These are phyloP conservation scores for Ceratocystis albifundus DNA, from an alignment of 2,329 filamentous ascomycete species.

Conservation along the genomic window DNA sequence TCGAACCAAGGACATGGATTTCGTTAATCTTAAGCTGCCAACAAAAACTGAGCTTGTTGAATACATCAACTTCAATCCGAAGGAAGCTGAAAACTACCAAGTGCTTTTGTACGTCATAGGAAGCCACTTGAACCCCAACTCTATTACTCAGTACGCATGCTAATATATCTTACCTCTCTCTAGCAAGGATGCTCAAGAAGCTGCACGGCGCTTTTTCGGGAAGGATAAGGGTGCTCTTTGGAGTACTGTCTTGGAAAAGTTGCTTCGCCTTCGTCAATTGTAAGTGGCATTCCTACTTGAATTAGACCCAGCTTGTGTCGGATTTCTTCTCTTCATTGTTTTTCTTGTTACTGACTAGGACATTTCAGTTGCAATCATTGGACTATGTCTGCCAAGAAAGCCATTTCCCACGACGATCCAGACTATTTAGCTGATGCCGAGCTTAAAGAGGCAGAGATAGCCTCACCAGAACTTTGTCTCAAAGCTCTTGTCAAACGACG, in stretches of 20 bases:
- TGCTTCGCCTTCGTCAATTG: conserved; percentile 71
- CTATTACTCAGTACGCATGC: neutral
- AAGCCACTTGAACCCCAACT: neutral
- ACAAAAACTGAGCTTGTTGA: conserved; percentile 68
- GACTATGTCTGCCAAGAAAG: conserved; percentile 59
- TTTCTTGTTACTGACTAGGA: conserved; percentile 25
- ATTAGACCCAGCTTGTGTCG: neutral
- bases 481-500: conserved; percentile 37
- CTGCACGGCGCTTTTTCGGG: conserved; percentile 38
- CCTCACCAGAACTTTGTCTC: conserved; percentile 1
- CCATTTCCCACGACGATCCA: conserved; percentile 40
- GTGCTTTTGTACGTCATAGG: conserved; percentile 47
- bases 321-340: conserved; percentile 11
- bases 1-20: conserved; percentile 77
- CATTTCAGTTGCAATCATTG: conserved; percentile 63
- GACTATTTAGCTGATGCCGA: neutral
- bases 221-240: conserved; percentile 28
- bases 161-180: conserved; percentile 9
- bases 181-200: conserved; percentile 54
- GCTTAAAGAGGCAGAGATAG: neutral
- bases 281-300: conserved; percentile 29
- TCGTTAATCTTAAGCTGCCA: conserved; percentile 70
- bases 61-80: conserved; percentile 57
- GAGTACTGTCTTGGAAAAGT: conserved; percentile 56
- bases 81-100: conserved; percentile 69